These are phyloP conservation scores for Boeremia lycopersici DNA, from an alignment of 2,329 filamentous ascomycete species.

Conservation along the genomic window DNA sequence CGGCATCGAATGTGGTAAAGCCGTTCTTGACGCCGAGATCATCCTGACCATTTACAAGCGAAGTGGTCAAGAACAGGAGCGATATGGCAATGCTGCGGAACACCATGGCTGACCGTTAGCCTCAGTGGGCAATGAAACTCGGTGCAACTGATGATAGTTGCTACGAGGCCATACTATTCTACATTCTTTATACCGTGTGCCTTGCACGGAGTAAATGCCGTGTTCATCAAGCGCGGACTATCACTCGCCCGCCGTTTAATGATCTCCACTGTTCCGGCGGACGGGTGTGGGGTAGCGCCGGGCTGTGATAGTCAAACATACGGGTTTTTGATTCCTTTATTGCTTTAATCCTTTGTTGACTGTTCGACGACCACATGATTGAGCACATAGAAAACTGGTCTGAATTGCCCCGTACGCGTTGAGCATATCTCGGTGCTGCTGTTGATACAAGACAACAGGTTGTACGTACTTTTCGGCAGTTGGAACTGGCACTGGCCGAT, in stretches of 20 bases:
- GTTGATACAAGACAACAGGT: no score
- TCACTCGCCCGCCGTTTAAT: neutral
- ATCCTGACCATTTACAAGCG: constrained; percentile 20
- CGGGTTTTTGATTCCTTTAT: neutral
- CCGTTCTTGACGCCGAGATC: constrained; percentile 28
- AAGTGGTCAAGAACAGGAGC: constrained; percentile 1
- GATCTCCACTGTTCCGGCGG: neutral
- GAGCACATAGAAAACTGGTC: neutral
- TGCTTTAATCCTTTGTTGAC: neutral
- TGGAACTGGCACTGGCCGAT: neutral
- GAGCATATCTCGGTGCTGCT: no score
- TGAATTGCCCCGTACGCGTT: neutral
- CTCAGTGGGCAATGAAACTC: neutral
- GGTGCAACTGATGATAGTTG: neutral
- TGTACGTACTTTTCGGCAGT: neutral
- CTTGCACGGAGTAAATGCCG: constrained; percentile 8
- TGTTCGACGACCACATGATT: no score
- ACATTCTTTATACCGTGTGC: neutral
- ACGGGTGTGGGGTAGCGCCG: constrained; percentile 2
- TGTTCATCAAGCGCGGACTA: constrained; percentile 3
- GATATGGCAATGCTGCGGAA: constrained; percentile 3
- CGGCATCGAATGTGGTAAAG: constrained; percentile 20
- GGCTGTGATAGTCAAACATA: neutral
- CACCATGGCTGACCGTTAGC: neutral
- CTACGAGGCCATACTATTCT: neutral